Conservation (phyloP, 1,284 basidiomycete species). For the Moniliophthora roreri region DNA sequence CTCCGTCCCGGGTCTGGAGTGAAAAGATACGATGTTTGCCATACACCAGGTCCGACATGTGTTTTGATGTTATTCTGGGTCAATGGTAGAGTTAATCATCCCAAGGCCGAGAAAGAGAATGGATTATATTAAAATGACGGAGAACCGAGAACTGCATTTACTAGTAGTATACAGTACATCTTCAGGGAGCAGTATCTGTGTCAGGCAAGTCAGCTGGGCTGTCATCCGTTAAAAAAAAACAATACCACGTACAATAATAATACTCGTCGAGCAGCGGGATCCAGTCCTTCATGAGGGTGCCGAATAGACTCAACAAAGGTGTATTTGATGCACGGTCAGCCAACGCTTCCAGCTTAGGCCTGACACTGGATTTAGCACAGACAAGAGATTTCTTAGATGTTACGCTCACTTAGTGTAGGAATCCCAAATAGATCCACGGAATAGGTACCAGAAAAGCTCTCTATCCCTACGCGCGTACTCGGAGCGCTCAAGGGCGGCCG, state of each 20-base stretch:
- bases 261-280: constrained; percentile 93
- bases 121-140: too few relatives aligned
- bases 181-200: constrained; percentile 54
- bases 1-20: too few relatives aligned
- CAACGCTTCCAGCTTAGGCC: constrained; percentile 74
- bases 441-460: constrained; percentile 82
- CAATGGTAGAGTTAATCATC: too few relatives aligned
- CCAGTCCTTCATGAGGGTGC: constrained; percentile 85
- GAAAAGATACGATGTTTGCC: too few relatives aligned
- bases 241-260: constrained; percentile 79
- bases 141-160: too few relatives aligned
- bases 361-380: constrained; percentile 26
- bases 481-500: constrained; percentile 64
- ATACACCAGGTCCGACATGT: too few relatives aligned
- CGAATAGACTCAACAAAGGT: constrained; percentile 75
- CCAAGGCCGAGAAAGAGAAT: constrained; percentile 11
- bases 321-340: constrained; percentile 57
- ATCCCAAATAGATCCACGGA: constrained; percentile 89
- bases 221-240: constrained; percentile 3
- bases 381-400: background rate
- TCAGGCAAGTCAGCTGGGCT: constrained; percentile 9
- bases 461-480: constrained; percentile 85
- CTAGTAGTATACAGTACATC: constrained; percentile 11
- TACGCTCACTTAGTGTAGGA: constrained; percentile 71
- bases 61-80: too few relatives aligned